These are phyloP conservation scores for Metschnikowia peoriensis DNA, from an alignment of 805 yeast genomes.

Conservation along the genomic window DNA sequence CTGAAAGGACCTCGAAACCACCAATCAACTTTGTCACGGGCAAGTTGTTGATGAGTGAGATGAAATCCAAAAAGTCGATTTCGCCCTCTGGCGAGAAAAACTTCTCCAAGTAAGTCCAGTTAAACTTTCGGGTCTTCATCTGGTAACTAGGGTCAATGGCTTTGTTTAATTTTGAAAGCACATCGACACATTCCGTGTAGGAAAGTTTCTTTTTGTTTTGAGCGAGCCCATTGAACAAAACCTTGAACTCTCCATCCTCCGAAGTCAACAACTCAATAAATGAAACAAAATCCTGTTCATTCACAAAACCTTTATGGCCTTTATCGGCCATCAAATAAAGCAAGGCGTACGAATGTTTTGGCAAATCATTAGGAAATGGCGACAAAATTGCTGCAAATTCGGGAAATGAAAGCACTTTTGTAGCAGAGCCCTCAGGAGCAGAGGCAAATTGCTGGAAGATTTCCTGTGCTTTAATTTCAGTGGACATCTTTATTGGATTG, in stretches of 20 bases:
- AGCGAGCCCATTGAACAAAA: constrained; percentile 52
- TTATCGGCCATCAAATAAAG: constrained; percentile 81
- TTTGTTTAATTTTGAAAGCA: constrained; percentile 36
- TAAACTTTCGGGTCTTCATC: constrained; percentile 39
- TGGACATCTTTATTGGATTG: constrained; percentile 10
- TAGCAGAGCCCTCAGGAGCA: constrained; percentile 19
- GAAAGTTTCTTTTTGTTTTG: constrained; percentile 21
- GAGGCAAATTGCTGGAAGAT: constrained; percentile 41
- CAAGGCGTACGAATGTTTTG: constrained; percentile 42
- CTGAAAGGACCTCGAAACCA: constrained; percentile 36
- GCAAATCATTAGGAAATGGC: constrained; percentile 42
- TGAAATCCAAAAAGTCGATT: constrained; percentile 38
- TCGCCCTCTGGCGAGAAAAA: constrained; percentile 41
- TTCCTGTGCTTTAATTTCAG: constrained; percentile 25
- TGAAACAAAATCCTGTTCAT: constrained; percentile 67
- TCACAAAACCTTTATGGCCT: constrained; percentile 62
- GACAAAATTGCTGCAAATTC: constrained; percentile 38
- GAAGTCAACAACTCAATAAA: constrained; percentile 56
- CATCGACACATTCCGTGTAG: constrained; percentile 35
- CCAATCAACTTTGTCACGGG: constrained; percentile 48
- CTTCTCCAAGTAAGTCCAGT: constrained; percentile 42
- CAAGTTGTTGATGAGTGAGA: constrained; percentile 39
- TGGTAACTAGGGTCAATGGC: constrained; percentile 43
- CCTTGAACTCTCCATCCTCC: constrained; percentile 43
- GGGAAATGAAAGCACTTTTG: constrained; percentile 31